Percentiles rank a stretch among this genome's conserved stretches.
These are phyloP conservation scores for Gnetum montanum DNA, from an alignment of 75 land plant genomes.

Conservation along the genomic window DNA sequence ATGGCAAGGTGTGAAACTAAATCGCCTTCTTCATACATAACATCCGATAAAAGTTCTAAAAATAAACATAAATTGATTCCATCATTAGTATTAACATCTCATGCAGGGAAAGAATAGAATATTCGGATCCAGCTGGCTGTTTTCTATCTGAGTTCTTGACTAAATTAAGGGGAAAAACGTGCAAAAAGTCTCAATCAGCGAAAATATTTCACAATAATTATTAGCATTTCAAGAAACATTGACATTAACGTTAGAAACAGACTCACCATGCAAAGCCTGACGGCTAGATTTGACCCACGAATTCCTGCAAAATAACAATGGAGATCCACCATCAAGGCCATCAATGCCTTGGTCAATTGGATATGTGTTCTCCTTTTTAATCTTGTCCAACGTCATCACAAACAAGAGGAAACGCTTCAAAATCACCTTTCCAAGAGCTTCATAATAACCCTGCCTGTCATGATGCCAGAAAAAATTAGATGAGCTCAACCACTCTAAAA, in stretches of 20 bases:
- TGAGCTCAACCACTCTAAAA: too few relatives aligned
- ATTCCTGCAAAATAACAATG: constrained; percentile 39
- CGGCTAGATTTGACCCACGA: constrained; percentile 66
- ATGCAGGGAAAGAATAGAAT: background rate
- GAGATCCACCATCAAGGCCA: constrained; percentile 91
- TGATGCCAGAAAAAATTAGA: too few relatives aligned
- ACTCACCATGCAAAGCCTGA: constrained; percentile 65
- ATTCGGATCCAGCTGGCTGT: background rate
- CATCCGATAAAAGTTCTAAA: constrained; percentile 43
- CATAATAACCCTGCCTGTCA: constrained; percentile 64
- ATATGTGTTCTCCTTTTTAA: constrained; percentile 45
- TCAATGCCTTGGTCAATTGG: constrained; percentile 66
- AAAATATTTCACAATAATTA: too few relatives aligned
- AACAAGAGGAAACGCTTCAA: constrained; percentile 71
- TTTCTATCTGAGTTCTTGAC: background rate
- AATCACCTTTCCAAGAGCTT: constrained; percentile 61
- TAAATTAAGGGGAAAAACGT: background rate
- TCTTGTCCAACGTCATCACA: constrained; percentile 65
- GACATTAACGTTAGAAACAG: too few relatives aligned
- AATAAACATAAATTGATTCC: background rate
- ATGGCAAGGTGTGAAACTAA: constrained; percentile 49
- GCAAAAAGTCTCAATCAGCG: background rate
- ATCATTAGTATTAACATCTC: background rate
- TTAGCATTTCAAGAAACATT: too few relatives aligned
- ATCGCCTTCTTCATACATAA: constrained; percentile 95